These are phyloP conservation scores for Bimuria novae-zelandiae DNA, from an alignment of 2,329 filamentous ascomycete genomes.

Conservation along the genomic window DNA sequence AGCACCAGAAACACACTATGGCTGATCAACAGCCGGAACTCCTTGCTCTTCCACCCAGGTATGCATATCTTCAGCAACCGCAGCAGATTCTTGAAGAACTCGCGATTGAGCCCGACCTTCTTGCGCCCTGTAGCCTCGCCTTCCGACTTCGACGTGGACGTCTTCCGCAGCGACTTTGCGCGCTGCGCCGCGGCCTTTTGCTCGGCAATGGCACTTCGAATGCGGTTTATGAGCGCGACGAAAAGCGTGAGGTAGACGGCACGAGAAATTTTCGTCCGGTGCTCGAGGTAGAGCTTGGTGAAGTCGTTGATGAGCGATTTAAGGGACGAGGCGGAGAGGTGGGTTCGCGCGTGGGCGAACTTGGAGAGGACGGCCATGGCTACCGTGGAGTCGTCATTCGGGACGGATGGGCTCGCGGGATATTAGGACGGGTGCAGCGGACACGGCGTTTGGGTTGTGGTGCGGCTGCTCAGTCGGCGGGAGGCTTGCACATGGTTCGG, in stretches of 20 bases:
- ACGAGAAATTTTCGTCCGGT: constrained; percentile 49
- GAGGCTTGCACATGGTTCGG: background rate
- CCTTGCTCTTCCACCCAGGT: constrained; percentile 86
- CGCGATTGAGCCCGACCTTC: constrained; percentile 90
- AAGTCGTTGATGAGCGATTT: constrained; percentile 46
- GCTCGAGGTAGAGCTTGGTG: constrained; percentile 43
- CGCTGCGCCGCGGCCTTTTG: constrained; percentile 82
- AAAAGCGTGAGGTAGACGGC: constrained; percentile 50
- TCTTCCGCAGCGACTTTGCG: constrained; percentile 61
- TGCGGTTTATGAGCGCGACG: constrained; percentile 65
- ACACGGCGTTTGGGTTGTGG: background rate
- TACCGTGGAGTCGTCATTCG: constrained; percentile 30
- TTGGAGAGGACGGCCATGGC: constrained; percentile 50
- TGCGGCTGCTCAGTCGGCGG: constrained; percentile 2
- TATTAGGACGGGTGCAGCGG: background rate
- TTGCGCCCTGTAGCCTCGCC: constrained; percentile 58
- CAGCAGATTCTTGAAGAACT: constrained; percentile 79
- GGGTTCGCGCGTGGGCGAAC: constrained; percentile 35
- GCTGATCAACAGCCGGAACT: constrained; percentile 81
- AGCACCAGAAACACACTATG: constrained; percentile 93
- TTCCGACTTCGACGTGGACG: constrained; percentile 41
- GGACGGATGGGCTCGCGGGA: background rate
- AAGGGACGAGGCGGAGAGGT: constrained; percentile 38
- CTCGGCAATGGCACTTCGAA: constrained; percentile 88
- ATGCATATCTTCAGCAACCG: constrained; percentile 84